phyloP scores from a whole-genome alignment of 1,284 basidiomycete species.

The Sporisorium exsertum region DNA sequence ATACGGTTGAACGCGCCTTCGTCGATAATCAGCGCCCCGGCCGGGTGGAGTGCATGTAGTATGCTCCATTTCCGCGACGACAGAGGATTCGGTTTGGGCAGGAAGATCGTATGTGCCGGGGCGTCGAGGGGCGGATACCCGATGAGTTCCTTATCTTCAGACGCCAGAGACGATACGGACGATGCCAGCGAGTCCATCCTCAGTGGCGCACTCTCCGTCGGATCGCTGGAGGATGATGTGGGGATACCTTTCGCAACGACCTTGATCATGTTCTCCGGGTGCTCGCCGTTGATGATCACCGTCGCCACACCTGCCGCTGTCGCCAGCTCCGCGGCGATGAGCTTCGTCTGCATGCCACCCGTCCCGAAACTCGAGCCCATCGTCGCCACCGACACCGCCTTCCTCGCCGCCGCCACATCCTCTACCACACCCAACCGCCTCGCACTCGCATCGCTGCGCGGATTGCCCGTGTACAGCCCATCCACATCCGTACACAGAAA shows the following conservation, averaged over 20 bases:
- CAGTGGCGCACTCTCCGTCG: background rate
- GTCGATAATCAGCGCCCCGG: slow-evolving; percentile 89
- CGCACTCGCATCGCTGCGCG: slow-evolving; percentile 86
- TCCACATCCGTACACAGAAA: slow-evolving; percentile 98
- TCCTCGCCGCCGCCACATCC: slow-evolving; percentile 83
- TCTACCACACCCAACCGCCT: slow-evolving; percentile 83
- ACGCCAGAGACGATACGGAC: slow-evolving; percentile 37
- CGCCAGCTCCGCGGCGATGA: slow-evolving; percentile 97
- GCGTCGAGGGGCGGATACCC: slow-evolving; percentile 49
- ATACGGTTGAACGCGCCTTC: slow-evolving; percentile 88
- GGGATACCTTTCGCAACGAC: slow-evolving; percentile 75
- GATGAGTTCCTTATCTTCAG: slow-evolving; percentile 43
- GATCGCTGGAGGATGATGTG: background rate
- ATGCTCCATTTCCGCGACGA: slow-evolving; percentile 96
- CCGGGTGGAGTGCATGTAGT: slow-evolving; percentile 87
- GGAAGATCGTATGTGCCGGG: slow-evolving; percentile 89
- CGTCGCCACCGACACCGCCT: slow-evolving; percentile 88
- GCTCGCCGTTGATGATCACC: slow-evolving; percentile 75
- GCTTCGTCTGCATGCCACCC: slow-evolving; percentile 98
- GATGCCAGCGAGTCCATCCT: slow-evolving; percentile 50
- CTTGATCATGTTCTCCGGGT: slow-evolving; percentile 80
- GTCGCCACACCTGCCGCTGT: slow-evolving; percentile 96
- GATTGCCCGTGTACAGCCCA: slow-evolving; percentile 94
- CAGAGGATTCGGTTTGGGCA: slow-evolving; percentile 79
- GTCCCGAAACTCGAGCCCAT: slow-evolving; percentile 93